These are phyloP conservation scores for Coniella vitis DNA, from an alignment of 2,329 filamentous ascomycete species.

Conservation along the genomic window DNA sequence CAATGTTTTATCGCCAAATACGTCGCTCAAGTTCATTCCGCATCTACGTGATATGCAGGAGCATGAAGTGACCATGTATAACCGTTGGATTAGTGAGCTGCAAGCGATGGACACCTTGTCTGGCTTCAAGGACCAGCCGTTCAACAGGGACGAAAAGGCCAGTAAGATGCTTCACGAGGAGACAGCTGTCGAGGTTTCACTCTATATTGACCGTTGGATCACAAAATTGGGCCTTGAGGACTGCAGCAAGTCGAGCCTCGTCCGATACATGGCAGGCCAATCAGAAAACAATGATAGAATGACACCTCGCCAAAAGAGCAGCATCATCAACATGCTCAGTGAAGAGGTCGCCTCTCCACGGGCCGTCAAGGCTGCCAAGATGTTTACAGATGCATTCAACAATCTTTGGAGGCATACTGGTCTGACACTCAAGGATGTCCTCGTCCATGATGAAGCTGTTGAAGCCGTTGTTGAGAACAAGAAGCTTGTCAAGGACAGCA, in stretches of 20 bases:
- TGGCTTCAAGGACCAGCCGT: conserved; percentile 41
- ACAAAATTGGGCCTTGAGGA: conserved; percentile 40
- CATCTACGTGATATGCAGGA: conserved; percentile 51
- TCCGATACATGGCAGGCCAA: conserved; percentile 46
- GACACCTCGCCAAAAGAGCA: conserved; percentile 48
- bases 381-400: conserved; percentile 53
- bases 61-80: conserved; percentile 49
- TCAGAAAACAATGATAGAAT: conserved; percentile 38
- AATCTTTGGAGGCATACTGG: conserved; percentile 42
- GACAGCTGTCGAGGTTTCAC: conserved; percentile 42
- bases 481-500: conserved; percentile 42
- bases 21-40: conserved; percentile 53
- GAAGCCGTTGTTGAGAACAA: conserved; percentile 49
- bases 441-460: conserved; percentile 46
- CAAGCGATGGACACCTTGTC: conserved; percentile 51
- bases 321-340: conserved; percentile 41
- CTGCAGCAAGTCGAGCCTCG: conserved; percentile 45
- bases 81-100: conserved; percentile 50
- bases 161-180: conserved; percentile 43
- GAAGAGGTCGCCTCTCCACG: conserved; percentile 35
- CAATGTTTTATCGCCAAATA: conserved; percentile 54
- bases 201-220: conserved; percentile 50
- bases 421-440: conserved; percentile 44
- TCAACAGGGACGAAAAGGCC: conserved; percentile 45
- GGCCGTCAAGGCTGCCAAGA: conserved; percentile 35